Percentiles rank a stretch among this genome's conserved stretches.
Evolutionary conservation across 2,329 filamentous ascomycete species (phyloP).

Genomic region (Arthrobotrys entomopaga): DNA sequence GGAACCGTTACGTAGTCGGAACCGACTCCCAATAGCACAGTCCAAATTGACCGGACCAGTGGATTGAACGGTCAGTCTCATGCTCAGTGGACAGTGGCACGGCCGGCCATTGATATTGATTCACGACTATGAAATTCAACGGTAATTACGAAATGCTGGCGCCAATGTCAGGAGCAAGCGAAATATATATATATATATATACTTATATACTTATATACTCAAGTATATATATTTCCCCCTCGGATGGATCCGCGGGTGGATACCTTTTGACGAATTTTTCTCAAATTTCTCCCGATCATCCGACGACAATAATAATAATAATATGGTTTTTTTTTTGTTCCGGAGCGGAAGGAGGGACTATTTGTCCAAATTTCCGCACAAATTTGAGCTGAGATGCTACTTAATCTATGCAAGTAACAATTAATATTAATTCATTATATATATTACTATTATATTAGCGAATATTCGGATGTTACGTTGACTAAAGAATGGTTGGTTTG

Average conservation of each 20-base stretch:
- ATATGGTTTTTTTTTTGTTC: slow-evolving; percentile 37
- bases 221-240: too few species aligned
- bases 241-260: slow-evolving; percentile 5
- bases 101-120: too few species aligned
- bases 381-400: too few species aligned
- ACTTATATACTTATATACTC: too few species aligned
- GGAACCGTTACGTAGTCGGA: too few species aligned
- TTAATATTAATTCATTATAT: slow-evolving; percentile 15
- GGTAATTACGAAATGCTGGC: slow-evolving; percentile 10
- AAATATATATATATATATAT: too few species aligned
- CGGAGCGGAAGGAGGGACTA: slow-evolving; percentile 48
- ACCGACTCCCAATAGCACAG: too few species aligned
- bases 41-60: too few species aligned
- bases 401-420: slow-evolving; percentile 26
- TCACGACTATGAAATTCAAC: slow-evolving; percentile 2
- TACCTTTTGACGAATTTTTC: slow-evolving; percentile 32
- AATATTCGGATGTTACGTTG: too few species aligned
- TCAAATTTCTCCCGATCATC: slow-evolving; percentile 54
- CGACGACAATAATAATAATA: slow-evolving; percentile 35
- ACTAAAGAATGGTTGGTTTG: neutral
- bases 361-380: slow-evolving; percentile 52
- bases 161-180: slow-evolving; percentile 35
- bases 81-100: too few species aligned
- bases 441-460: slow-evolving; percentile 4
- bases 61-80: too few species aligned